phyloP scores from a whole-genome alignment of 2,329 filamentous ascomycete species.

The Aspergillus sp. region DNA sequence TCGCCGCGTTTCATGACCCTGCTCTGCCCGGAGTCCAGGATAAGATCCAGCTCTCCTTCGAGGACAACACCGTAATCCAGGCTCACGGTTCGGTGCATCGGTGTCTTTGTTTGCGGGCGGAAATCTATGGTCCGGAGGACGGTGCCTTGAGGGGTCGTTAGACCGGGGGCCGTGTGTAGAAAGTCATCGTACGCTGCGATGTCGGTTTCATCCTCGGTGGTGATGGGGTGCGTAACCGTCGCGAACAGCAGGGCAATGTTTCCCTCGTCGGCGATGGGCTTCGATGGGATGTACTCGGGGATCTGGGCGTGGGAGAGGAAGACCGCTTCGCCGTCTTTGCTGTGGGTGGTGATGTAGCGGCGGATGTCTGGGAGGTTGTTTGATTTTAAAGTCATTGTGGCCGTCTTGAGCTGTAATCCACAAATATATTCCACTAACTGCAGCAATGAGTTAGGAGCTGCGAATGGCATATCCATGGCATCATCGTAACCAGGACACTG shows the following conservation, averaged over 20 bases:
- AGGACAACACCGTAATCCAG: slow-evolving; percentile 31
- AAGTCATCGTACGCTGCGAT: slow-evolving; percentile 24
- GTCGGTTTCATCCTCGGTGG: slow-evolving; percentile 23
- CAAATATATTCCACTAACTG: no score
- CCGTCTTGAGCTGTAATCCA: no score
- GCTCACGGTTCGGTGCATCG: slow-evolving; percentile 30
- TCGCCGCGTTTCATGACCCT: slow-evolving; percentile 25
- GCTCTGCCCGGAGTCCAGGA: slow-evolving; percentile 27
- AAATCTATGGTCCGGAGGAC: slow-evolving; percentile 27
- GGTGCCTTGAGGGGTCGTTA: slow-evolving; percentile 22
- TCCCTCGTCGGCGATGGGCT: slow-evolving; percentile 18
- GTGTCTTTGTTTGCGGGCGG: slow-evolving; percentile 21
- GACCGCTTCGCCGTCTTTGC: slow-evolving; percentile 26
- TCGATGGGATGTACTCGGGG: slow-evolving; percentile 24
- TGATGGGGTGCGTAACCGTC: slow-evolving; percentile 18
- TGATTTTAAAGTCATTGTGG: no score
- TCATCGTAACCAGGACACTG: no score
- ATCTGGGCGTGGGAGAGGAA: slow-evolving; percentile 25
- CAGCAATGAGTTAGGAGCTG: no score
- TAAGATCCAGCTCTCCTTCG: slow-evolving; percentile 28
- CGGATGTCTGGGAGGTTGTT: slow-evolving; percentile 23
- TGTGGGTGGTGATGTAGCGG: slow-evolving; percentile 33
- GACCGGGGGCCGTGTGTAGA: slow-evolving; percentile 23
- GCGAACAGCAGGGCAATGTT: slow-evolving; percentile 23
- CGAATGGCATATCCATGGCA: no score